phyloP scores from a whole-genome alignment of 345 rosid genomes.

The Mangifera indica region DNA sequence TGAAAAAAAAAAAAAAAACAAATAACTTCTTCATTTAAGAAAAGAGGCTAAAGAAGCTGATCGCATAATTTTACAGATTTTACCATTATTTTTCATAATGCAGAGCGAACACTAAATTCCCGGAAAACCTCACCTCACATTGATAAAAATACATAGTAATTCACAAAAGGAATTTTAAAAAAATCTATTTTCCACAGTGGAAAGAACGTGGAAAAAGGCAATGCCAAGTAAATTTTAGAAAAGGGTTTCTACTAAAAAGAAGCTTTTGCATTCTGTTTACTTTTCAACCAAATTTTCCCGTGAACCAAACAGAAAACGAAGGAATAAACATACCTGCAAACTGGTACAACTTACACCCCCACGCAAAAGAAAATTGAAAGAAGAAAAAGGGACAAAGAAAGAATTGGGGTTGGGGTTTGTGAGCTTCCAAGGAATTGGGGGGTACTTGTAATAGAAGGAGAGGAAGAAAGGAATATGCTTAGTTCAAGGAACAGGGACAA shows the following conservation, averaged over 20 bases:
- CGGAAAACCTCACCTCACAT: background rate
- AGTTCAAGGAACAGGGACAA: constrained; percentile 12
- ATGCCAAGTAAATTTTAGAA: background rate
- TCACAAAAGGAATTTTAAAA: background rate
- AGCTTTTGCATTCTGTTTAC: background rate
- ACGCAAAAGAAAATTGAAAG: background rate
- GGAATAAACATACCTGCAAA: constrained; percentile 2
- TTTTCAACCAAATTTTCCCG: constrained; percentile 4
- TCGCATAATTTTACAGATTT: too few relatives aligned
- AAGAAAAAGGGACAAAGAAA: background rate
- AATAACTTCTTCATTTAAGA: background rate
- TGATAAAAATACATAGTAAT: background rate
- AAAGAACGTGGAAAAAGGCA: too few relatives aligned
- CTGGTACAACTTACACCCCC: background rate
- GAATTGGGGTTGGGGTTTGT: background rate
- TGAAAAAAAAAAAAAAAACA: background rate
- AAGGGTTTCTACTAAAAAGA: constrained; percentile 8
- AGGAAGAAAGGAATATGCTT: constrained; percentile 38
- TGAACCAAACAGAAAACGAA: constrained; percentile 9
- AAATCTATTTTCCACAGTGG: background rate
- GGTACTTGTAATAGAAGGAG: constrained; percentile 1
- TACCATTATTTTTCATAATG: background rate
- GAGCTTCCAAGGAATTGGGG: background rate
- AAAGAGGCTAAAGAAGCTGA: background rate
- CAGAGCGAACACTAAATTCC: background rate